Conservation (phyloP, 2,329 filamentous ascomycete genomes). For the Colletotrichum coccodes region DNA sequence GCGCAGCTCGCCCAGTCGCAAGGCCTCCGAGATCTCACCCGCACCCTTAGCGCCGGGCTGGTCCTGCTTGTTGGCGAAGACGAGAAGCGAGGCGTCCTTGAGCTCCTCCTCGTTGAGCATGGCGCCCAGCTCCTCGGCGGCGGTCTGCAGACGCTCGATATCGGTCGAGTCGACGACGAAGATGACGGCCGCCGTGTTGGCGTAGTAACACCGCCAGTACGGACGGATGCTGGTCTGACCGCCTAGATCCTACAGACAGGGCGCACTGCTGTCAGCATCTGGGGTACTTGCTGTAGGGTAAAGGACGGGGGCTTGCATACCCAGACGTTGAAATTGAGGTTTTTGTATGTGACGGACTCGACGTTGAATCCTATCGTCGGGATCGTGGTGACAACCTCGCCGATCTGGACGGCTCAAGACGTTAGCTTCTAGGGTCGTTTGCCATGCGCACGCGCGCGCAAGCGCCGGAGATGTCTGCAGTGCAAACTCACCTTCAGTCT, state of each 20-base stretch:
- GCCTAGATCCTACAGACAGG: slow-evolving; percentile 77
- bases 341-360: slow-evolving; percentile 97
- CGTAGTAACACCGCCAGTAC: slow-evolving; percentile 99
- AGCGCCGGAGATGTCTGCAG: neutral
- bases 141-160: slow-evolving; percentile 92
- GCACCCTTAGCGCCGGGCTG: slow-evolving; percentile 96
- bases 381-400: slow-evolving; percentile 98
- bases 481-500: slow-evolving; percentile 79
- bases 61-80: slow-evolving; percentile 99
- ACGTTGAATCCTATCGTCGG: slow-evolving; percentile 99
- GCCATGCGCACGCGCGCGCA: neutral
- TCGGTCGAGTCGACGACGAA: slow-evolving; percentile 99
- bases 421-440: slow-evolving; percentile 17
- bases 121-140: slow-evolving; percentile 88
- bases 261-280: slow-evolving; percentile 36
- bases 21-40: slow-evolving; percentile 93
- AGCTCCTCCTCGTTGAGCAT: slow-evolving; percentile 99
- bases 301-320: slow-evolving; percentile 59
- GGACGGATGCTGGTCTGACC: slow-evolving; percentile 98
- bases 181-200: slow-evolving; percentile 97
- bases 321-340: slow-evolving; percentile 99
- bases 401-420: slow-evolving; percentile 71
- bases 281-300: neutral
- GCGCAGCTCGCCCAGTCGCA: slow-evolving; percentile 88
- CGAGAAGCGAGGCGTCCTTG: slow-evolving; percentile 88